A percentile compares a stretch with the other conserved stretches of the same genome.
Evolutionary conservation across 441 rosid species (phyloP).

Genomic region (Cnidoscolus chayamansa): DNA sequence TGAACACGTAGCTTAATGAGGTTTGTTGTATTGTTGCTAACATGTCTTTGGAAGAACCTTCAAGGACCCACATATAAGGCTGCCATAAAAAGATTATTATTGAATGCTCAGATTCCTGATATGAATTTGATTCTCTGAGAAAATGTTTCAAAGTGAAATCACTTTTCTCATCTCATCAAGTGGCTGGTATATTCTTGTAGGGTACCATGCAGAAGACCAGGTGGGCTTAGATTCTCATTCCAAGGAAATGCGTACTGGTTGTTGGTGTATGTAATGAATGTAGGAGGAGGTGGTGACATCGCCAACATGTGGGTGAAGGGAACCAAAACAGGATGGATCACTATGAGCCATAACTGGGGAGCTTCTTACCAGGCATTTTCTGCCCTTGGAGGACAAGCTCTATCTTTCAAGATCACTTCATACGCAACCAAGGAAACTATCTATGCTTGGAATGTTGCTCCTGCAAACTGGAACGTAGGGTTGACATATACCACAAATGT

Average conservation of each 20-base stretch:
- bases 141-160: too few relatives aligned
- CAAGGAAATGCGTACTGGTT: slow-evolving; percentile 86
- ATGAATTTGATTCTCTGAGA: too few relatives aligned
- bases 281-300: slow-evolving; percentile 74
- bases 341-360: slow-evolving; percentile 92
- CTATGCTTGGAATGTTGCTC: slow-evolving; percentile 61
- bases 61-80: not conserved
- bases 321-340: slow-evolving; percentile 69
- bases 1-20: not conserved
- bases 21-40: not conserved
- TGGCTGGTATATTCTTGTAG: slow-evolving; percentile 27
- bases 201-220: slow-evolving; percentile 53
- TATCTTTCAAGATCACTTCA: slow-evolving; percentile 77
- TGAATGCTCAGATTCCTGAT: too few relatives aligned
- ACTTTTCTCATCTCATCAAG: too few relatives aligned
- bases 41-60: not conserved
- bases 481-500: slow-evolving; percentile 41
- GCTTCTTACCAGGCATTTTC: slow-evolving; percentile 89
- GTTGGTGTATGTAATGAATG: slow-evolving; percentile 75
- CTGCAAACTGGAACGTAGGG: slow-evolving; percentile 58
- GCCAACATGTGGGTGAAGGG: slow-evolving; percentile 83
- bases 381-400: slow-evolving; percentile 58
- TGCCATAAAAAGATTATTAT: not conserved
- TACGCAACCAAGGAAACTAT: slow-evolving; percentile 57
- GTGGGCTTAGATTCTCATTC: slow-evolving; percentile 63